Evolutionary conservation across 2,329 filamentous ascomycete genomes (phyloP).

Genomic region (Diaporthe destruens): DNA sequence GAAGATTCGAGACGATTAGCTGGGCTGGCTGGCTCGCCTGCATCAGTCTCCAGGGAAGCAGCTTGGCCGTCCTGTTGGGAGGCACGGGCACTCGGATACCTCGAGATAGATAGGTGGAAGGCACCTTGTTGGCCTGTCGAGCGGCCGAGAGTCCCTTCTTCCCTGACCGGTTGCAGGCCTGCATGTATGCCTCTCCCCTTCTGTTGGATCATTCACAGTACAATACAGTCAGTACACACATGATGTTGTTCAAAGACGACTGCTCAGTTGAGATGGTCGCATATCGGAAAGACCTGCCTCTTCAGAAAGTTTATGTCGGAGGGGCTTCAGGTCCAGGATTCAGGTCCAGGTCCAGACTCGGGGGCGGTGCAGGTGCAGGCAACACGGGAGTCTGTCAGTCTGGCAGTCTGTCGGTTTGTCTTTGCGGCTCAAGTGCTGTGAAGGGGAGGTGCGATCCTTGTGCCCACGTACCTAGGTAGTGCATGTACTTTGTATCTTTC

Average conservation of each 20-base stretch:
- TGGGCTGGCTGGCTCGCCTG: not conserved
- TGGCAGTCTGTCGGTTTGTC: not conserved
- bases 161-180: constrained; percentile 8
- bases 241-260: not conserved
- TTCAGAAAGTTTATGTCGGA: not conserved
- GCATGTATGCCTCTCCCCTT: not conserved
- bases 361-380: not conserved
- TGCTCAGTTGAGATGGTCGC: not conserved
- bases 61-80: not conserved
- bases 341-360: not conserved
- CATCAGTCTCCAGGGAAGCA: constrained; percentile 1
- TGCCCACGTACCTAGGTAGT: constrained; percentile 2
- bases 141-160: not conserved
- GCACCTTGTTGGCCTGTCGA: constrained; percentile 1
- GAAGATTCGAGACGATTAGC: not conserved
- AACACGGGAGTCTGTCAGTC: constrained; percentile 3
- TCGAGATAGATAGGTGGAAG: not conserved
- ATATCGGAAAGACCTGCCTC: constrained; percentile 5
- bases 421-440: constrained; percentile 21
- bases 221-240: too few relatives aligned
- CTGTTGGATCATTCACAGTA: not conserved
- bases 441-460: constrained; percentile 27
- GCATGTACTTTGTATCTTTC: constrained; percentile 2
- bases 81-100: not conserved
- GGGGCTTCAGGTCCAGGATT: not conserved